Evolutionary conservation across 1,284 basidiomycete genomes (phyloP), one percentile per base, ranked within the genome.

Genomic region (Malassezia dermatis): DNA sequence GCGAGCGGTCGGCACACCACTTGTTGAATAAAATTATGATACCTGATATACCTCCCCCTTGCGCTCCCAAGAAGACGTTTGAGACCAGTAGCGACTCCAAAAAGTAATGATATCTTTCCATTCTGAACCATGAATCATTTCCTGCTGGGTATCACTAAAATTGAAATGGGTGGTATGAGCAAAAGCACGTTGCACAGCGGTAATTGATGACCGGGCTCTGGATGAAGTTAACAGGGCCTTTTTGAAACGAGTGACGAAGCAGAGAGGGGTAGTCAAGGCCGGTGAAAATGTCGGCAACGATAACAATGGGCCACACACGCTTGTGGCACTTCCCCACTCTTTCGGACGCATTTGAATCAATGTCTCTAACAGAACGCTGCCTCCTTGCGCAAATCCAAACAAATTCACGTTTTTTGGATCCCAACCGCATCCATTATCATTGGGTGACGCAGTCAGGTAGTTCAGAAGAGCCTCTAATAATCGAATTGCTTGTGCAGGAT

Each of bases 321-420:
- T 58, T 10, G 63, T 60, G 1, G 64, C 40, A 44, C 62, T 65
- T 2, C 54, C 65, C 15, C 58, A 78, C 67, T 62, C 79, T 19
- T 30, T 34, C 23, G 69, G 40, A 48, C 50, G 77, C 78, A 80
- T 80, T 81, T 74, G 31, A 19, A 75, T 65, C 45, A 86, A 63
- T 13, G 83, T 78, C 73, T 94, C 88, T 1, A 81, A 80, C 2
- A 82, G 86, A 31, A 88, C 81, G 26, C 80, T 86, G 0, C 88
- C 89, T 0, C 89, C 89, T 74, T 94, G 89, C 0, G 81, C 88
- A 65, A 89, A 94, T 4, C 89, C 89, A 63, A 93, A 88, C 12
- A 91, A 67, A 71, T 94, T 89, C 19, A 94, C 84, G 17, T 80
- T 78, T 5, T 80, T 62, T 0, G 79, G 64, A 0, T 80, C 76